These are phyloP conservation scores for Ophiostoma triangulosporum DNA, from an alignment of 2,329 filamentous ascomycete genomes.

Conservation along the genomic window DNA sequence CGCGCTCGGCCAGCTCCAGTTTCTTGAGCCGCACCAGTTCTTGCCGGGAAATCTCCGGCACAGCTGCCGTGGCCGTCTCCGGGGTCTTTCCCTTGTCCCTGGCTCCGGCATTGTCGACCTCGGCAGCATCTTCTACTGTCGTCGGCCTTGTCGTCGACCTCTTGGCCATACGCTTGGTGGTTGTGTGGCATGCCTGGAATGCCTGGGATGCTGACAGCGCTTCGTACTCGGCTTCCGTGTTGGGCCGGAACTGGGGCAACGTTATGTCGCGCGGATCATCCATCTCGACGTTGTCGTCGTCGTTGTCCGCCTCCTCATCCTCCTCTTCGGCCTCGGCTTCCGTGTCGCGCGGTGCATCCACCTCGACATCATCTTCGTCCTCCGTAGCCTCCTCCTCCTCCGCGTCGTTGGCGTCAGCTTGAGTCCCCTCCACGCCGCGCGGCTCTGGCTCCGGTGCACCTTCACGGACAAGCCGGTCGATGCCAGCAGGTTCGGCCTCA, in stretches of 20 bases:
- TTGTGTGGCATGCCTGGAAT: neutral
- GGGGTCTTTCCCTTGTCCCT: neutral
- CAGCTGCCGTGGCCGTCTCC: neutral
- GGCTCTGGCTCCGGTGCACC: neutral
- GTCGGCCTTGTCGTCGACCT: neutral
- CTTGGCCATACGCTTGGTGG: neutral
- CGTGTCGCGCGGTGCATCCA: conserved; percentile 32
- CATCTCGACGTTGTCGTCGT: conserved; percentile 13
- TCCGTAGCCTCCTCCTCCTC: neutral
- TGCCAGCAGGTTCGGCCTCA: conserved; percentile 9
- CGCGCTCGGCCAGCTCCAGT: conserved; percentile 51
- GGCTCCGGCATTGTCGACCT: neutral
- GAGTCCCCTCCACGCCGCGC: neutral
- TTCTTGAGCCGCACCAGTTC: conserved; percentile 36
- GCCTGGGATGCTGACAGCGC: neutral
- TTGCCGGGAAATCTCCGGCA: conserved; percentile 16
- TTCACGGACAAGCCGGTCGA: conserved; percentile 1
- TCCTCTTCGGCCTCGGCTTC: too few species aligned
- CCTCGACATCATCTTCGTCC: conserved; percentile 8
- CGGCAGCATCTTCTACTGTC: neutral
- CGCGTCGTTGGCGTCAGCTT: neutral
- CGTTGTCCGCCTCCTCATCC: neutral
- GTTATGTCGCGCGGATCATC: conserved; percentile 41
- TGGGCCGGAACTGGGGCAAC: conserved; percentile 56
- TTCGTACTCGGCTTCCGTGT: conserved; percentile 21